A percentile compares a stretch with the other conserved stretches of the same genome.
phyloP scores from a whole-genome alignment of 1,139 yeast species.

The Starmera stellimalicola region DNA sequence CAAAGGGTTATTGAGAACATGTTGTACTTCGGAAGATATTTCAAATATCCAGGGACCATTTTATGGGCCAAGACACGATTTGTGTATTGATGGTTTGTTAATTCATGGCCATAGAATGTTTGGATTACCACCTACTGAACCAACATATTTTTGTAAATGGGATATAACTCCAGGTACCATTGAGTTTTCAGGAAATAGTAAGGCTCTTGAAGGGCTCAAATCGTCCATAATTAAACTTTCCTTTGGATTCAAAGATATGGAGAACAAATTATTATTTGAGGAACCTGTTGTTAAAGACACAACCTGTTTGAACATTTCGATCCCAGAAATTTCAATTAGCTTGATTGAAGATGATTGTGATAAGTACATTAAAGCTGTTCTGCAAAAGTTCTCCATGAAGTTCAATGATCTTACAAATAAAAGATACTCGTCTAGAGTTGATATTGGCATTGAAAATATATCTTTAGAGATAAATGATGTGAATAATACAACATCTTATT shows the following conservation, averaged over 20 bases:
- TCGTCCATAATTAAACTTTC: constrained; percentile 39
- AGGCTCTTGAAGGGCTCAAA: constrained; percentile 36
- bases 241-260: constrained; percentile 62
- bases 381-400: constrained; percentile 34
- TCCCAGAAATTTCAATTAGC: constrained; percentile 22
- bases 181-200: constrained; percentile 40
- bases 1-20: constrained; percentile 27
- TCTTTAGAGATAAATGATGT: constrained; percentile 21
- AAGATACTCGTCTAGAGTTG: constrained; percentile 49
- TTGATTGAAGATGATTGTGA: constrained; percentile 23
- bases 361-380: constrained; percentile 20
- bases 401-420: constrained; percentile 64
- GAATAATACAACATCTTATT: constrained; percentile 14
- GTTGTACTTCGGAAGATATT: constrained; percentile 19
- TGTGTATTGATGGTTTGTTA: constrained; percentile 52
- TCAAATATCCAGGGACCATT: constrained; percentile 11
- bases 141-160: constrained; percentile 89
- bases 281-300: constrained; percentile 59
- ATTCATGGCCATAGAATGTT: constrained; percentile 87
- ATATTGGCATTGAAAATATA: constrained; percentile 42
- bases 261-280: constrained; percentile 56
- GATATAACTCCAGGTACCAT: constrained; percentile 62
- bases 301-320: constrained; percentile 35
- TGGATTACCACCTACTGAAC: constrained; percentile 83
- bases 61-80: constrained; percentile 21